Percentiles rank a stretch among this genome's conserved stretches.
Evolutionary conservation across 176 grass and related monocot species (phyloP).

Genomic region (Carex pumila): DNA sequence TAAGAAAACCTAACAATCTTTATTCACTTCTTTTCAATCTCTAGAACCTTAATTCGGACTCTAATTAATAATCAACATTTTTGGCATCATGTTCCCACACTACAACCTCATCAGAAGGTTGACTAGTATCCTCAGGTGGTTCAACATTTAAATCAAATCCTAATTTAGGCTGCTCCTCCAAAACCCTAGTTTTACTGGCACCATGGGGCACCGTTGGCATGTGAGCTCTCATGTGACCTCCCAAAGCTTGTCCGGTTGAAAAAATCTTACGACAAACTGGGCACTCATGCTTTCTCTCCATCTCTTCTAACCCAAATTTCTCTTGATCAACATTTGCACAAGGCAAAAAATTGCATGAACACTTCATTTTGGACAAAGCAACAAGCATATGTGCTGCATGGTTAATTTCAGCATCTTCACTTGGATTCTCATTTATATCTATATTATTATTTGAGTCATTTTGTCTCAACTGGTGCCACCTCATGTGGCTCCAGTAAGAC

Average conservation of each 20-base stretch:
- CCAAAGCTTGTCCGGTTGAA: neutral
- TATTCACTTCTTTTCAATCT: neutral
- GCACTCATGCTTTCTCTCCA: neutral
- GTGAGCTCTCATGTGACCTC: neutral
- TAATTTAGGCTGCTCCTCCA: neutral
- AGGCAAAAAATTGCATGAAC: neutral
- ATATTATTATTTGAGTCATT: neutral
- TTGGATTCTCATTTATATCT: neutral
- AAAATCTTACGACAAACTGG: neutral
- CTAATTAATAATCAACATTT: neutral
- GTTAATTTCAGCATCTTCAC: neutral
- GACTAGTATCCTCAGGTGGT: neutral
- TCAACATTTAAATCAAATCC: slow-evolving; percentile 2
- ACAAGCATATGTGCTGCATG: slow-evolving; percentile 4
- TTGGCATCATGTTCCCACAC: too few species aligned
- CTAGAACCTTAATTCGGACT: neutral
- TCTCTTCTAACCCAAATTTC: neutral
- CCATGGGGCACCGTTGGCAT: neutral
- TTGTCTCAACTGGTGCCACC: neutral
- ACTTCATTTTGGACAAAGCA: neutral
- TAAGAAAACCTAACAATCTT: neutral
- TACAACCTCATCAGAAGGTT: neutral
- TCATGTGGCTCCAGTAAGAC: neutral
- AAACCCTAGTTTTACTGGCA: neutral
- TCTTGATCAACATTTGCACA: neutral